Conservation (phyloP, 2,329 filamentous ascomycete species). For the Colletotrichum karsti region DNA sequence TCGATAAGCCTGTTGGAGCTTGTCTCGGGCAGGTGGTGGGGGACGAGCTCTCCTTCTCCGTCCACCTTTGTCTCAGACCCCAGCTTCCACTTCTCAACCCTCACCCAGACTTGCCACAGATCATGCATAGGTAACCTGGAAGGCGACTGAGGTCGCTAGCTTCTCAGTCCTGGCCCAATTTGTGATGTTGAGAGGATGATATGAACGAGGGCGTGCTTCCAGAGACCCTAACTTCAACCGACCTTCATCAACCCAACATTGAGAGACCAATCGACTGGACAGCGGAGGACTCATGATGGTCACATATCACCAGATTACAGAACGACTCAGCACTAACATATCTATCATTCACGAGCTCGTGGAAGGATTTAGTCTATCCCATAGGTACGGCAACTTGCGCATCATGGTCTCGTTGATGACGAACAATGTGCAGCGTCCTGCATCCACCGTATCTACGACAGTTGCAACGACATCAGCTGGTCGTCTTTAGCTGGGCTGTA, state of each 20-base stretch:
- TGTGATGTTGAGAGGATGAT: too few relatives aligned
- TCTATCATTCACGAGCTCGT: neutral
- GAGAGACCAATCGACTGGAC: neutral
- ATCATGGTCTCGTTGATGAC: neutral
- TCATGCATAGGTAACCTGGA: too few relatives aligned
- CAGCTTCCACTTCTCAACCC: too few relatives aligned
- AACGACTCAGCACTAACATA: neutral
- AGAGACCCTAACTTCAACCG: too few relatives aligned
- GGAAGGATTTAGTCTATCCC: neutral
- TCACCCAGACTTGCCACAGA: too few relatives aligned
- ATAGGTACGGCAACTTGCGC: neutral
- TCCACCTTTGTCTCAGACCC: too few relatives aligned
- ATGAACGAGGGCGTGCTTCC: too few relatives aligned
- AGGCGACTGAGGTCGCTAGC: too few relatives aligned
- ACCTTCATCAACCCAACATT: too few relatives aligned
- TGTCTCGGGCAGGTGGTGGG: constrained; percentile 5
- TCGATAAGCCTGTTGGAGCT: constrained; percentile 19
- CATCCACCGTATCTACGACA: neutral
- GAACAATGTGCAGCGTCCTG: neutral
- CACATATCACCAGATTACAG: neutral
- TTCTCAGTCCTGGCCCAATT: too few relatives aligned
- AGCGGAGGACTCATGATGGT: neutral
- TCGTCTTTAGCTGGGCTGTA: neutral
- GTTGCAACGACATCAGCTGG: neutral
- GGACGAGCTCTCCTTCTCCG: neutral